Percentiles rank a stretch among this genome's conserved stretches.
Evolutionary conservation across 169 alveolate species (phyloP).

Genomic region (Cyclospora cayetanensis): DNA sequence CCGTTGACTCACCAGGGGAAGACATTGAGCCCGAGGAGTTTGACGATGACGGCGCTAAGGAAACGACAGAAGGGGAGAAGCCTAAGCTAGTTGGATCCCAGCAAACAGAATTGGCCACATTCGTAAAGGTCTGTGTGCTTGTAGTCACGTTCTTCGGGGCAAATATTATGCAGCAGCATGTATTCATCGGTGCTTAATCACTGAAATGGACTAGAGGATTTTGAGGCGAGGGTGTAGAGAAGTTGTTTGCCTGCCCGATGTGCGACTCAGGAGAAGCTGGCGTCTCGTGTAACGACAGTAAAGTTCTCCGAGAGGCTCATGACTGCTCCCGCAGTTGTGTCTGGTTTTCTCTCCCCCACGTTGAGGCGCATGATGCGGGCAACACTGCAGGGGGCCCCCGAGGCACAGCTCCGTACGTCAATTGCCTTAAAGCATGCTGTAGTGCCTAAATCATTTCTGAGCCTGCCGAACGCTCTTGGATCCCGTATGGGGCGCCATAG

Average conservation of each 20-base stretch:
- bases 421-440: no score
- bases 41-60: constrained; percentile 29
- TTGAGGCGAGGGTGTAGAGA: no score
- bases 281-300: constrained; percentile 83
- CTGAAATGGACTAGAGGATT: no score
- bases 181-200: no score
- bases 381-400: constrained; percentile 77
- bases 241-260: no score
- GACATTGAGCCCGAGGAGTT: constrained; percentile 67
- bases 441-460: no score
- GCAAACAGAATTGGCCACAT: constrained; percentile 66
- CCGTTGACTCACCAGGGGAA: constrained; percentile 75
- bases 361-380: constrained; percentile 78
- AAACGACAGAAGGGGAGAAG: constrained; percentile 43
- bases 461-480: no score
- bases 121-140: constrained; percentile 79
- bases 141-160: no score
- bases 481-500: no score
- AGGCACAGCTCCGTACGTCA: constrained; percentile 66
- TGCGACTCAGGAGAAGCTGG: constrained; percentile 77
- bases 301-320: constrained; percentile 90
- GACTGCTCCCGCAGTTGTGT: constrained; percentile 90
- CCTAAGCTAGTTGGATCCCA: constrained; percentile 75
- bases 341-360: constrained; percentile 89
- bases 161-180: no score